A percentile compares a stretch with the other conserved stretches of the same genome.
phyloP scores from a whole-genome alignment of 2,329 filamentous ascomycete genomes.

The Epicoccum sorghinum region DNA sequence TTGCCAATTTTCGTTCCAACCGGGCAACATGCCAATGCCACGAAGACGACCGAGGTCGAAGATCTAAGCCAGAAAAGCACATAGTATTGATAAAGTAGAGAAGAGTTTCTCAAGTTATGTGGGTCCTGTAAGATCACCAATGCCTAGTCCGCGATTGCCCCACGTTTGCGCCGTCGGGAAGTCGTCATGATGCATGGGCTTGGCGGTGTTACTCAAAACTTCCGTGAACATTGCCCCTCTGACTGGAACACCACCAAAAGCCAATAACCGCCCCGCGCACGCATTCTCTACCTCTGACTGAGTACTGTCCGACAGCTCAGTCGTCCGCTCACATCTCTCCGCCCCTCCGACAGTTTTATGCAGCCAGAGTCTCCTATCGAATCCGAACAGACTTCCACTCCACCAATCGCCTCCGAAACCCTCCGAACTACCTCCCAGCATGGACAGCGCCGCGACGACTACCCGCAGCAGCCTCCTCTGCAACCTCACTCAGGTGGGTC shows the following conservation, averaged over 20 bases:
- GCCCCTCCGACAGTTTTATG: conserved; percentile 63
- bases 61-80: too few species aligned
- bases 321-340: conserved; percentile 49
- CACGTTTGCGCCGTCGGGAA: conserved; percentile 5
- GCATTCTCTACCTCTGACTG: conserved; percentile 36
- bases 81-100: too few species aligned
- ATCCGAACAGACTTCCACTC: conserved; percentile 53
- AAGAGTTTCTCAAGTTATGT: neutral
- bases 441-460: conserved; percentile 59
- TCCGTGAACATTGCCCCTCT: conserved; percentile 12
- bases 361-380: conserved; percentile 64
- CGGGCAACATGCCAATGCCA: too few species aligned
- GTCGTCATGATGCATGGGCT: conserved; percentile 15
- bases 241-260: conserved; percentile 21
- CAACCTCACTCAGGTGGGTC: conserved; percentile 46
- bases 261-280: conserved; percentile 26
- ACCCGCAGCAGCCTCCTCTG: conserved; percentile 53
- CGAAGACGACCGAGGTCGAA: too few species aligned
- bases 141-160: conserved; percentile 4
- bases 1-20: too few species aligned
- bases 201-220: conserved; percentile 11
- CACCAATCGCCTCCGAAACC: conserved; percentile 48
- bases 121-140: neutral
- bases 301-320: conserved; percentile 59
- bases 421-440: conserved; percentile 58